phyloP scores from a whole-genome alignment of 495 filamentous ascomycete species.

The Neurospora sp. region DNA sequence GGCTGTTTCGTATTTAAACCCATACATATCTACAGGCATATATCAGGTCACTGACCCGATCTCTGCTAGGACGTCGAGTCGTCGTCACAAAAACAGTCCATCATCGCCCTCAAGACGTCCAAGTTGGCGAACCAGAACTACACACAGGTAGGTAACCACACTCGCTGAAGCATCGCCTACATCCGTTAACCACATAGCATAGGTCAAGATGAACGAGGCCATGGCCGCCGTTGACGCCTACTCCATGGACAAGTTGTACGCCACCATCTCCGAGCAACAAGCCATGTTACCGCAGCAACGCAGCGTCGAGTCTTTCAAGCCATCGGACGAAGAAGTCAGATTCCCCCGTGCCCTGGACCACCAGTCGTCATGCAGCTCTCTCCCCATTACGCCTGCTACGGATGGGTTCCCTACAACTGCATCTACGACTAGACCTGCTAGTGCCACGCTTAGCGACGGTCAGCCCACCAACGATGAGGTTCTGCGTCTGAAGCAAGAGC shows the following conservation, averaged over 20 bases:
- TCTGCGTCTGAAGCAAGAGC: slow-evolving; percentile 54
- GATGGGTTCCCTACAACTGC: slow-evolving; percentile 40
- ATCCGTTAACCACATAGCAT: neutral
- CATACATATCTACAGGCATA: neutral
- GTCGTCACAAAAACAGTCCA: slow-evolving; percentile 30
- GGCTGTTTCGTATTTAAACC: neutral
- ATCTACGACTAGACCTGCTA: slow-evolving; percentile 36
- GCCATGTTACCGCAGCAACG: slow-evolving; percentile 43
- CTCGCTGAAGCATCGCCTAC: slow-evolving; percentile 26
- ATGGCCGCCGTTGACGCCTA: slow-evolving; percentile 24
- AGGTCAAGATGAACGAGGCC: slow-evolving; percentile 34
- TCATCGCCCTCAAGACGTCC: slow-evolving; percentile 33
- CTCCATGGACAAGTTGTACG: slow-evolving; percentile 51
- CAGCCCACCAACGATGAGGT: slow-evolving; percentile 30
- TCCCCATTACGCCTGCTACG: slow-evolving; percentile 48
- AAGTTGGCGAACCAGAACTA: slow-evolving; percentile 40
- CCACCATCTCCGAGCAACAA: slow-evolving; percentile 60
- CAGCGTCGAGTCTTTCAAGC: slow-evolving; percentile 30
- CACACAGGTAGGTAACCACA: slow-evolving; percentile 27
- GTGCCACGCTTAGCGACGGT: slow-evolving; percentile 25
- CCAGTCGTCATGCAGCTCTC: slow-evolving; percentile 38
- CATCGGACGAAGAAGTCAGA: slow-evolving; percentile 31
- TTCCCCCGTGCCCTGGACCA: slow-evolving; percentile 30
- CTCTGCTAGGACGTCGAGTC: neutral
- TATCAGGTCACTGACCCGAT: neutral